Base-by-base conservation (phyloP, 192 early-diverging fungal species). In the Coemansia sp. region DNA sequence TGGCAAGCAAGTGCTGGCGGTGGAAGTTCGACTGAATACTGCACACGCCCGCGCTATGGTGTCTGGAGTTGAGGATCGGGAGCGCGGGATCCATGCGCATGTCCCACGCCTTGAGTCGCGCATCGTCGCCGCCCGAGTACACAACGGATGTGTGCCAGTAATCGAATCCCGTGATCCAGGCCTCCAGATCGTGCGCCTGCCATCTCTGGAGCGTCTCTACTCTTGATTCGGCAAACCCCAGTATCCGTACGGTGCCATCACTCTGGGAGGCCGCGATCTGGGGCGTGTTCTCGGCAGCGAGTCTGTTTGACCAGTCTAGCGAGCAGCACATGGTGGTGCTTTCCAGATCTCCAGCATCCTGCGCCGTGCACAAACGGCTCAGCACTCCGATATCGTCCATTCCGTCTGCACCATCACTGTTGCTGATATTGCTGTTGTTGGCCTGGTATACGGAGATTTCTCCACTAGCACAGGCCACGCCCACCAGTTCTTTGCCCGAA, bases 131-230 rank as follows among this genome's bases (percentile, higher is more conserved):
- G 9, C 95, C 79, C 0, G 75, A 71, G 26, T 89, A 99, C 9
- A 99, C 76, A 0, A 89, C 50, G 23, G 84, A 75, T 0, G 90
- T 67, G 47, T 90, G 80, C 87, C 91, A 93, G 61, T 92, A 91
- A 75, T 99, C 88, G 71, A 92, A 98, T n/a, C 89, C 88, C 7
- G 87, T 85, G 52, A 94, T 94, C 97, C 97, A 99, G 11, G 96
- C 95, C 70, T 98, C 96, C 43, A 92, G 85, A 38, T 90, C 90
- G 68, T 98, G 96, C 0, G 87, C 97, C 19, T 88, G 83, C 93
- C 95, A 97, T 39, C 59, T 85, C 58, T 23, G 66, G 9, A 15
- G 47, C 43, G 26, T 63, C 11, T 68, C 59, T 4, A 92, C 52
- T 12, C 64, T 57, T 7, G 83, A 81, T 13, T 85, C 71, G n/a